Base-by-base conservation (phyloP, 2,329 filamentous ascomycete genomes). In the Podosphaera fusca region DNA sequence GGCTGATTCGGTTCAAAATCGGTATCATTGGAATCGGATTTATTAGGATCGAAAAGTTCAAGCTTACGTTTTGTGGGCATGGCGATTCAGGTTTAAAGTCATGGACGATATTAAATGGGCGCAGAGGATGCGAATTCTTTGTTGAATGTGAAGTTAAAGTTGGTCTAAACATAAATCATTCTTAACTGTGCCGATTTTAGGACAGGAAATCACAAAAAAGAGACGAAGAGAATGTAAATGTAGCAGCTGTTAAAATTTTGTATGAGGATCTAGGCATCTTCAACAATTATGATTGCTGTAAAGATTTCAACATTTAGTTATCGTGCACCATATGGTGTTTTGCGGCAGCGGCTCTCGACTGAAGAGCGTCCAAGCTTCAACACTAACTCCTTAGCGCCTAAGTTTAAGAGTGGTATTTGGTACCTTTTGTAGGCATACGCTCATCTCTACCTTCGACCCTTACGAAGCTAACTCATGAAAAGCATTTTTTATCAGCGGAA, bases 1-100 rank as follows among this genome's bases (percentile, higher is more conserved):
- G 69, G 71, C 61, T 74, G 72, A 14, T 68, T 66, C 14, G 79
- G 79, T 58, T 80, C 75, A 64, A 83, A 84, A 66, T 81, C 81
- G 61, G 80, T 78, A 64, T 84, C 80, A 55, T 80, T 75, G 1
- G 80, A 73, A 62, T 84, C 80, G 55, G 80, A 83, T 65, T 80
- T 76, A 66, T 82, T 82, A 2, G 77, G 78, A 67, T 84, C 80
- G 62, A 82, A 83, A 57, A 73, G 72, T 60, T 79, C 74, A 57
- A 79, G 69, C 72, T 81, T 83, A 56, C 80, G 67, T 63, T 67
- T 67, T 52, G 59, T 59, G 49, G 65, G 65, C 66, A 68, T 68
- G 57, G 55, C 61, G 60, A 56, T 36, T 36, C 40, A 29, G 45
- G 8, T 30, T 50, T 6, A 31, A 36, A 4, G 21, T n/a, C 38